phyloP scores from a whole-genome alignment of 306 rosid species.

The Pyrus betulifolia region DNA sequence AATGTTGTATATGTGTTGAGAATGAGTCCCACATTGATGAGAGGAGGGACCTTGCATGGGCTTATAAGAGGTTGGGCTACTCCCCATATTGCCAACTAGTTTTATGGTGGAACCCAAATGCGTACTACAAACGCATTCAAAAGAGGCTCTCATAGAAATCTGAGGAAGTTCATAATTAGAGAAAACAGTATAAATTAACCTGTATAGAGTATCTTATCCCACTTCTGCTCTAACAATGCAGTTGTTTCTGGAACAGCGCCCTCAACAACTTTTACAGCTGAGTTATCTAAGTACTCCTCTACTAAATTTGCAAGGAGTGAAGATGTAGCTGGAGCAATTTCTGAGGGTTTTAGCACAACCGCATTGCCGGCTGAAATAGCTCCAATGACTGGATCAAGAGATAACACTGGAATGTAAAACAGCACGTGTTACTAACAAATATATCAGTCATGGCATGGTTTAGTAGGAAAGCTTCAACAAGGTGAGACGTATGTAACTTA shows the following conservation, averaged over 20 bases:
- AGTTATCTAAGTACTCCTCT: slow-evolving; percentile 46
- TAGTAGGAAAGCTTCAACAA: neutral
- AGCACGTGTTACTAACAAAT: neutral
- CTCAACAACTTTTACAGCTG: slow-evolving; percentile 65
- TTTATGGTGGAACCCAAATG: too few relatives aligned
- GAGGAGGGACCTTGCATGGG: too few relatives aligned
- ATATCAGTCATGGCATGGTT: neutral
- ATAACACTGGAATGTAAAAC: slow-evolving; percentile 40
- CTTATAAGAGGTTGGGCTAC: too few relatives aligned
- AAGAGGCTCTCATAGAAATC: too few relatives aligned
- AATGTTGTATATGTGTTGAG: too few relatives aligned
- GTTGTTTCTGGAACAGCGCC: slow-evolving; percentile 78
- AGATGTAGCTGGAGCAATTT: slow-evolving; percentile 67
- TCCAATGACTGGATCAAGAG: slow-evolving; percentile 80
- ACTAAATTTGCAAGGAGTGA: slow-evolving; percentile 42
- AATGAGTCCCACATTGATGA: too few relatives aligned
- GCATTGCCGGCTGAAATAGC: slow-evolving; percentile 75
- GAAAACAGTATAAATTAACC: slow-evolving; percentile 19
- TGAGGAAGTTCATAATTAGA: too few relatives aligned
- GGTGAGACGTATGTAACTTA: neutral
- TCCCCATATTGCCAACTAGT: too few relatives aligned
- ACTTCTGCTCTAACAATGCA: slow-evolving; percentile 64
- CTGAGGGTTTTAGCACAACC: slow-evolving; percentile 78
- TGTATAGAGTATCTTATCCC: slow-evolving; percentile 87
- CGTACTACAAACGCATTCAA: too few relatives aligned